Conservation (phyloP, 495 filamentous ascomycete species). For the Podospora pseudopauciseta region DNA sequence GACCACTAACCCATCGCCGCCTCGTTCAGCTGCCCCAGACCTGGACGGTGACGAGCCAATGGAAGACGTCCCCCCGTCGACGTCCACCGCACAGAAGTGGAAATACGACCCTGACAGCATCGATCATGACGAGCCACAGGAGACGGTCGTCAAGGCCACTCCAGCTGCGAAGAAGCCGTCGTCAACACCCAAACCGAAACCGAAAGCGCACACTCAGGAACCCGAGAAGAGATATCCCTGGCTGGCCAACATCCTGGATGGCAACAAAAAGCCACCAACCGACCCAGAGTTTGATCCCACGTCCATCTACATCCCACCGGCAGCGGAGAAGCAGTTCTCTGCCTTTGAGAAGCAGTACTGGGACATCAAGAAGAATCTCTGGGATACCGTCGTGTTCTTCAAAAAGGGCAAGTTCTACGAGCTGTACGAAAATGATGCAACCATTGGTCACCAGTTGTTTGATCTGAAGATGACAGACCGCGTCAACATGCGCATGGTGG, state of each 20-base stretch:
- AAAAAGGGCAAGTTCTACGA: slow-evolving; percentile 99
- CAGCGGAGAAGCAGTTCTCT: slow-evolving; percentile 74
- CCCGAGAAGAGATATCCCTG: slow-evolving; percentile 82
- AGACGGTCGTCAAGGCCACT: slow-evolving; percentile 2
- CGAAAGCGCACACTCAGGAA: slow-evolving; percentile 72
- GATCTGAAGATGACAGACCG: slow-evolving; percentile 97
- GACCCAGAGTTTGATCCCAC: slow-evolving; percentile 91
- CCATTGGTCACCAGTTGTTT: slow-evolving; percentile 93
- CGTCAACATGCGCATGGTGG: slow-evolving; percentile 99
- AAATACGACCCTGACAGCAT: slow-evolving; percentile 75
- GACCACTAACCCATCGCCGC: slow-evolving; percentile 48
- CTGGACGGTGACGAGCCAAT: slow-evolving; percentile 41
- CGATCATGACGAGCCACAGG: slow-evolving; percentile 51
- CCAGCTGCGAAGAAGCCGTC: slow-evolving; percentile 41
- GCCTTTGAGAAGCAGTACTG: slow-evolving; percentile 98
- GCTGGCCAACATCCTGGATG: slow-evolving; percentile 81
- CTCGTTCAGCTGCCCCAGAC: slow-evolving; percentile 10
- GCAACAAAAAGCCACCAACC: slow-evolving; percentile 71
- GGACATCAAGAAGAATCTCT: slow-evolving; percentile 98
- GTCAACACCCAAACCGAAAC: slow-evolving; percentile 37
- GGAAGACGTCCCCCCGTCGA: slow-evolving; percentile 45
- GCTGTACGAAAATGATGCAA: slow-evolving; percentile 96
- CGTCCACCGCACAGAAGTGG: slow-evolving; percentile 82
- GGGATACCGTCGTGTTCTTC: slow-evolving; percentile 98
- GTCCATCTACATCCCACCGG: slow-evolving; percentile 80